Base-by-base conservation (phyloP, 2,329 filamentous ascomycete species). In the Thelonectria discophora region DNA sequence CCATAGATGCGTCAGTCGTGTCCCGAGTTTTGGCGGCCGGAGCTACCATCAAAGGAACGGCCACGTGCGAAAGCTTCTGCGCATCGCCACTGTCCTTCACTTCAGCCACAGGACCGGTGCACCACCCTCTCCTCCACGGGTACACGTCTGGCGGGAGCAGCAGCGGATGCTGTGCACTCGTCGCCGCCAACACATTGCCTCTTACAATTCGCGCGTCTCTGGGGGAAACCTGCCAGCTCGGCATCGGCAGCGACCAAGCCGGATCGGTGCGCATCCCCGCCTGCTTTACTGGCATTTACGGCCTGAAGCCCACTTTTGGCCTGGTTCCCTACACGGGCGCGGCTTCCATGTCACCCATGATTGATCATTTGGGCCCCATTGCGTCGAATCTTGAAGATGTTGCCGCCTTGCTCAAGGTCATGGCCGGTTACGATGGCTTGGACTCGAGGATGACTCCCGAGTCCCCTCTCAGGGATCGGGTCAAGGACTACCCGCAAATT, bases 391-490 rank as follows among this genome's bases (percentile, higher is more conserved):
- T 82, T 1, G 74, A 79, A 24, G 80, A 81, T 43, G 74, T 77
- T 48, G 56, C 63, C 4, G 48, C 45, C 1, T 40, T 65, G 24
- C 43, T 48, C 75, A 78, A 72, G 24, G 77, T 77, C 5, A 73
- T 82, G 53, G 79, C 80, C 2, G 80, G 80, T 2, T 80, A 77
- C 46, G 80, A 82, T 65, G 79, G 78, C 0, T 73, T 81, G 1
- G 80, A 82, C 62, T 68, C 75, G n/a, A 73, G 78, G 11, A 78
- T 77, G 68, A 78, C 72, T 0, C 78, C 78, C 3, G 78, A 79
- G 60, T 74, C 76, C 5, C 78, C 78, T 8, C 67, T 79, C 17
- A 52, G 63, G 13, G 60, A 69, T 6, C 68, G 76, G 37, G 78
- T 80, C 0, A 73, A 73, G 27, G 65, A 76, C 42, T 81, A 81